These are phyloP conservation scores for Haematococcus lacustris DNA, from an alignment of 139 green algal genomes.

Conservation along the genomic window DNA sequence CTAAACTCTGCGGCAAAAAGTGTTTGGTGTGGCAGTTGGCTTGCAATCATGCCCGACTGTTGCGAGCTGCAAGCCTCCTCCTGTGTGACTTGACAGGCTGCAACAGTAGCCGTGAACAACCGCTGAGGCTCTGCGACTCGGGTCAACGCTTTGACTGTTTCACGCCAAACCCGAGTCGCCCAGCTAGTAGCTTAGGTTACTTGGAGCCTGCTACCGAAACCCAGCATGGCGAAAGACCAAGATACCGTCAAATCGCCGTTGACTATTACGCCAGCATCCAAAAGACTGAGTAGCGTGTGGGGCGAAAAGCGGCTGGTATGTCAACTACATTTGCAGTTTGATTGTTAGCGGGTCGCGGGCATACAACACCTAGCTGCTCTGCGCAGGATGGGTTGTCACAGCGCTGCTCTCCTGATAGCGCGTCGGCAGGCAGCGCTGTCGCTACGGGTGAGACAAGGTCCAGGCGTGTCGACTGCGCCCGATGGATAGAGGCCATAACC, in stretches of 20 bases:
- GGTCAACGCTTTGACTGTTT: too few species aligned
- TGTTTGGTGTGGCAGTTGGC: too few species aligned
- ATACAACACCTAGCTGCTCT: neutral
- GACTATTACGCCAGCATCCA: neutral
- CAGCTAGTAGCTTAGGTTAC: too few species aligned
- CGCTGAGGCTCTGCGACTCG: too few species aligned
- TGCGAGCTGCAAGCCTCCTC: too few species aligned
- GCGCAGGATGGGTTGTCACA: neutral
- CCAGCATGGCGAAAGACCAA: conserved; percentile 1
- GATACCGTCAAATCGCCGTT: neutral
- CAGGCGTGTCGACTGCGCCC: neutral
- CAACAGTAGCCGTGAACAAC: too few species aligned
- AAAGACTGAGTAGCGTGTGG: neutral
- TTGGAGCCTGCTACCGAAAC: too few species aligned
- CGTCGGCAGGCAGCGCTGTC: neutral
- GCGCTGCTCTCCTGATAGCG: neutral
- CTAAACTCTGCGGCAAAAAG: too few species aligned
- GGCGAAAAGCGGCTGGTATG: neutral
- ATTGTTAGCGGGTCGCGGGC: neutral
- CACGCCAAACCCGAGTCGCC: too few species aligned
- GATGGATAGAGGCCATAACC: conserved; percentile 1
- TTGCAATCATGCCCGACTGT: too few species aligned
- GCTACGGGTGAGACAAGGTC: neutral
- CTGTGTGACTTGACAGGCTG: too few species aligned
- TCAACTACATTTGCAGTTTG: neutral